Evolutionary conservation across 2,329 filamentous ascomycete genomes (phyloP).

Genomic region (Ceratocystis lukuohia): DNA sequence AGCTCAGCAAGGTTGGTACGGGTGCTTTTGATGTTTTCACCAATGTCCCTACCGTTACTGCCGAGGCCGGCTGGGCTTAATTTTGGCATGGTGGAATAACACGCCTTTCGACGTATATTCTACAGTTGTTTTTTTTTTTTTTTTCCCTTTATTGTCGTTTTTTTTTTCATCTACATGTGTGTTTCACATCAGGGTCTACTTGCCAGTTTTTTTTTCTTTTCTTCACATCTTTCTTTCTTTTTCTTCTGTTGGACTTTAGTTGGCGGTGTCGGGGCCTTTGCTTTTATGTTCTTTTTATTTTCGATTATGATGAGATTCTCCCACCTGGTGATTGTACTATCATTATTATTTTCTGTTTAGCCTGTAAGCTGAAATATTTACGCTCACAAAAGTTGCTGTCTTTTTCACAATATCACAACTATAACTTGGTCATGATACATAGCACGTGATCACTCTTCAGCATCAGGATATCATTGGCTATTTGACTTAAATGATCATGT

Average conservation of each 20-base stretch:
- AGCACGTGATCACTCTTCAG: background rate
- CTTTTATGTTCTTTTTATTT: background rate
- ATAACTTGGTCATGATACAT: background rate
- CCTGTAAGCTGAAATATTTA: background rate
- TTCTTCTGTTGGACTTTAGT: background rate
- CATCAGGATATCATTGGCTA: background rate
- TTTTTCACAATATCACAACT: background rate
- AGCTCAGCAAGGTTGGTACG: conserved; percentile 70
- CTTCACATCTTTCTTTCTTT: background rate
- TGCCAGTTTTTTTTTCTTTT: background rate
- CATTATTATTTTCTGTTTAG: background rate
- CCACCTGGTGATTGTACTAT: background rate
- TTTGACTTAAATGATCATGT: background rate
- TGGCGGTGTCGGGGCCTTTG: background rate
- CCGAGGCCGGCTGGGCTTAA: conserved; percentile 28
- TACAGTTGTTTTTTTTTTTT: background rate
- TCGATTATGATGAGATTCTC: background rate
- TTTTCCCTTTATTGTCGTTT: background rate
- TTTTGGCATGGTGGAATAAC: background rate
- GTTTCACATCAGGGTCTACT: background rate
- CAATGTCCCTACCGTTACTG: conserved; percentile 36
- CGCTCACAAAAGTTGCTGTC: background rate
- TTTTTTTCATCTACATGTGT: background rate
- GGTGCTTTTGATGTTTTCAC: conserved; percentile 82
- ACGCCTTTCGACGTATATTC: background rate